phyloP scores from a whole-genome alignment of 73 alveolate species.

The Paramecium primaurelia region DNA sequence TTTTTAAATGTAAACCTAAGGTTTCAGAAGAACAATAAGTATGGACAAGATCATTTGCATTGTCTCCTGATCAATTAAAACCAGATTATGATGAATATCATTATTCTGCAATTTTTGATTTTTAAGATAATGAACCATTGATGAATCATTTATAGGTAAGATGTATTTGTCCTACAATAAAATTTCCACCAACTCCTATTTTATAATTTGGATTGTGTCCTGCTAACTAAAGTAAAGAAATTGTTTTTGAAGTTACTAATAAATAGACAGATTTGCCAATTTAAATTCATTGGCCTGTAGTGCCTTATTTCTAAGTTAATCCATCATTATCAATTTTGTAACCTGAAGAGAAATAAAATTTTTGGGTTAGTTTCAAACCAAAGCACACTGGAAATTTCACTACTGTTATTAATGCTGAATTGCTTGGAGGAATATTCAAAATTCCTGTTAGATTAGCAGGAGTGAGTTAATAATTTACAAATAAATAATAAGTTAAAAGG shows the following conservation, averaged over 20 bases:
- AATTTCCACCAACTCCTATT: slow-evolving; percentile 76
- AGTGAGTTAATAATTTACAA: slow-evolving; percentile 69
- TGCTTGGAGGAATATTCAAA: slow-evolving; percentile 86
- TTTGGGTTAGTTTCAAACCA: slow-evolving; percentile 92
- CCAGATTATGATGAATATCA: slow-evolving; percentile 75
- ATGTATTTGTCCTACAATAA: slow-evolving; percentile 93
- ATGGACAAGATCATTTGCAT: slow-evolving; percentile 63
- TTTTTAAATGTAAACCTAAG: slow-evolving; percentile 83
- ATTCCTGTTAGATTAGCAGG: slow-evolving; percentile 92
- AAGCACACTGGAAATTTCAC: slow-evolving; percentile 93
- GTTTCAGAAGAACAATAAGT: slow-evolving; percentile 60
- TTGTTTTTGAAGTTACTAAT: slow-evolving; percentile 86
- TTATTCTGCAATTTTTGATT: slow-evolving; percentile 73
- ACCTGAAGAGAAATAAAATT: slow-evolving; percentile 87
- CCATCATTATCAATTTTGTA: slow-evolving; percentile 86
- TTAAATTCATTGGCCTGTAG: slow-evolving; percentile 83
- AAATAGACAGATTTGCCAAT: slow-evolving; percentile 92
- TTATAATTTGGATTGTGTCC: slow-evolving; percentile 91
- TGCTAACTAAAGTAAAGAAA: slow-evolving; percentile 87
- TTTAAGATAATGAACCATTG: slow-evolving; percentile 82
- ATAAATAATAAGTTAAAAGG: slow-evolving; percentile 68
- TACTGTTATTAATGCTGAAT: slow-evolving; percentile 73
- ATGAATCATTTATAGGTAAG: slow-evolving; percentile 93
- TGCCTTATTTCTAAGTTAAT: slow-evolving; percentile 90
- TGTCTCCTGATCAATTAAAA: slow-evolving; percentile 66